Evolutionary conservation across 1,284 basidiomycete species (phyloP), one percentile per base, ranked within the genome.

Genomic region (Hemileia vastatrix): DNA sequence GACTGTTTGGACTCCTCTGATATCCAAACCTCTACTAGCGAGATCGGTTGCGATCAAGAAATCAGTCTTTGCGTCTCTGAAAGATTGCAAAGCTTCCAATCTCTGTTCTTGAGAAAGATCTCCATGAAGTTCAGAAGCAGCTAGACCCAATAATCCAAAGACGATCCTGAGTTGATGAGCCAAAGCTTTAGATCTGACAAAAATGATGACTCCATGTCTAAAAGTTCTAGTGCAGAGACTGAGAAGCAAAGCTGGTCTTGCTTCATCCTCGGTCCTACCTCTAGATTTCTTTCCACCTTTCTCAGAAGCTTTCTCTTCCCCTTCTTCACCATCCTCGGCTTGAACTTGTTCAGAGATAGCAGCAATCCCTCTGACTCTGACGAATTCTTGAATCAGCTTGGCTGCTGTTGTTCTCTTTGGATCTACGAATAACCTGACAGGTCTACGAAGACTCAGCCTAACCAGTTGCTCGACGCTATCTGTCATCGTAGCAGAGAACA

Each of bases 401-500:
- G 84, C 83, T 15, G 93, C 91, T 0, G 90, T 94, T 43, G 82
- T 85, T 58, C 87, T 83, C 76, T 92, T 91, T 6, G 90, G 90
- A 74, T 97, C 94, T 33, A 98, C 92, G 76, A 97, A 97, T 24
- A 97, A 81, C 43, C 91, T 83, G 21, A 93, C 89, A 2, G 93
- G 93, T 73, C 86, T 88, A 73, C 90, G 86, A 54, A 97, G 80
- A n/a, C 88, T 90, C 81, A 97, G 87, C 70, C 85, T 84, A 64
- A 96, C 88, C 48, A 98, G 83, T 72, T 91, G 86, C 72, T 95
- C 90, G 6, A 98, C 88, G 1, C 87, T 87, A 77, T 97, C 94
- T 1, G 91, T 94, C 88, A 96, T 96, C 1, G 93, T 98, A 1
- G 93, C 93, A 0, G 91, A 95, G 78, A 98, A 98, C 27, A 98